Evolutionary conservation across 2,329 filamentous ascomycete species (phyloP), one percentile per base, ranked within the genome.

Genomic region (Penicillium crustosum): DNA sequence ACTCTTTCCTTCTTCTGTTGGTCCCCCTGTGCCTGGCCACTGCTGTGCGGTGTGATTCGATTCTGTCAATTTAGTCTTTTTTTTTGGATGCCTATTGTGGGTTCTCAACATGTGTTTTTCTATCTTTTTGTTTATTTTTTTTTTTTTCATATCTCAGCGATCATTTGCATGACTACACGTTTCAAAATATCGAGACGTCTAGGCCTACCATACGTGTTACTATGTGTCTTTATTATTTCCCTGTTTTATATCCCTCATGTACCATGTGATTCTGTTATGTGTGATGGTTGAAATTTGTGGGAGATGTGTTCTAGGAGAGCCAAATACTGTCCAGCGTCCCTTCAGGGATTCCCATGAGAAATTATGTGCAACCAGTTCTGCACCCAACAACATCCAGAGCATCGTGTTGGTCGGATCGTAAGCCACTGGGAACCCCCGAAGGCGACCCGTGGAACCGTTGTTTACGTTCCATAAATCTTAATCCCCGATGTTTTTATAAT

Each of bases 181-280:
- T 27, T 45, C 27, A 8, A 12, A 38, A 41, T 9, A 53, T 57
- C 38, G 49, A 48, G 36, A 49, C 25, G 51, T 49, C 48, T 13
- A 43, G 48, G 39, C n/a, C 33, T 39, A 38, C 13, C 38, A 53
- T 33, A 45, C 35, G 41, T 45, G 49, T 53, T 41, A 53, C 41
- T 36, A 54, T 55, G 13, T 54, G 42, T 54, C 35, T 56, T 42
- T 44, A 44, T 54, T 48, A 31, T 35, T 41, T 57, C n/a, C 23
- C 58, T 45, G 50, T 57, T 62, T 57, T 64, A 61, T 62, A 61
- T 55, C 54, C 49, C 41, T 41, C 49, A 27, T 63, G 56, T 59
- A 64, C 39, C 41, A 58, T 57, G 57, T 61, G 39, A 39, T 36
- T 61, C 41, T 57, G 43, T 50, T 45, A 43, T 57, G 56, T 51